A percentile compares a stretch with the other conserved stretches of the same genome.
Evolutionary conservation across 768 basidiomycete species (phyloP).

Genomic region (Hericium erinaceus): DNA sequence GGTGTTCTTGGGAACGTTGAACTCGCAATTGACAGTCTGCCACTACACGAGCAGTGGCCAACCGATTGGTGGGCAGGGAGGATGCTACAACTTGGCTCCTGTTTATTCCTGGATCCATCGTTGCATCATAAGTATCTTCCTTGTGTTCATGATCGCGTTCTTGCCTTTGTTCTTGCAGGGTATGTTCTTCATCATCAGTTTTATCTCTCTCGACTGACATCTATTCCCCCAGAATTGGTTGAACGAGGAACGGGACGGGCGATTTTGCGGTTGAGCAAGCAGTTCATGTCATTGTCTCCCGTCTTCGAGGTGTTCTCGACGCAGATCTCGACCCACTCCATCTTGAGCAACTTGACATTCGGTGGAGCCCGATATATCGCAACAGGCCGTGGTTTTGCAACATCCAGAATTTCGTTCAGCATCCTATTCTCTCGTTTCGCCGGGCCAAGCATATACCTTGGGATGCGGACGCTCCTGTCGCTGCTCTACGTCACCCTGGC

Average conservation of each 20-base stretch:
- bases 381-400: slow-evolving; percentile 97
- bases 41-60: slow-evolving; percentile 63
- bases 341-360: slow-evolving; percentile 92
- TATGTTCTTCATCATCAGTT: slow-evolving; percentile 22
- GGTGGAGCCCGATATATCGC: slow-evolving; percentile 98
- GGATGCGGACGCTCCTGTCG: slow-evolving; percentile 87
- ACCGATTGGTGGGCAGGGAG: slow-evolving; percentile 67
- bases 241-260: slow-evolving; percentile 93
- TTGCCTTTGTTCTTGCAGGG: slow-evolving; percentile 93
- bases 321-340: slow-evolving; percentile 96
- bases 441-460: slow-evolving; percentile 95
- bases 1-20: slow-evolving; percentile 91
- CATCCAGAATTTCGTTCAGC: slow-evolving; percentile 87
- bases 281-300: slow-evolving; percentile 89
- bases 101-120: slow-evolving; percentile 94
- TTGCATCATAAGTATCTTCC: slow-evolving; percentile 95
- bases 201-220: slow-evolving; percentile 4
- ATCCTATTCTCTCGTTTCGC: slow-evolving; percentile 98
- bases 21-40: slow-evolving; percentile 73
- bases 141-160: slow-evolving; percentile 97
- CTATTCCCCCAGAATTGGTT: slow-evolving; percentile 61
- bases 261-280: slow-evolving; percentile 83
- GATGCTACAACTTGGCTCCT: slow-evolving; percentile 91
- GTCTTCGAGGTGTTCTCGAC: slow-evolving; percentile 98
- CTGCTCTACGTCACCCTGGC: slow-evolving; percentile 90